phyloP scores from a whole-genome alignment of 1,284 basidiomycete species.

The Irpex sp. region DNA sequence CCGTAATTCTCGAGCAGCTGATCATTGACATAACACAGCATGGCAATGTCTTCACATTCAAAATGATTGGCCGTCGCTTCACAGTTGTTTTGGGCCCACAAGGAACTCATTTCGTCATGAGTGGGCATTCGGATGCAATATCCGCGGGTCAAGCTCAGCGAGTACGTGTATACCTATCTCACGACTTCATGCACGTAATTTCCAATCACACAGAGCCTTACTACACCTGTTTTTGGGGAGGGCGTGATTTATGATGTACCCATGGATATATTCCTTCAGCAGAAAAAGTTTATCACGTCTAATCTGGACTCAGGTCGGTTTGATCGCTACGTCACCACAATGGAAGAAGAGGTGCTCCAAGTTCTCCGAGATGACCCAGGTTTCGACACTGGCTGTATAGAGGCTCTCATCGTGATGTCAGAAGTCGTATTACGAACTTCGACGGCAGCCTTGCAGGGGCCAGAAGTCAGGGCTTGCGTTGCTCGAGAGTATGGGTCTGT shows the following conservation, averaged over 20 bases:
- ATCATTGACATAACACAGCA: not conserved
- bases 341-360: not conserved
- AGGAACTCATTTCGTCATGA: not conserved
- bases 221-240: not conserved
- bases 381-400: not conserved
- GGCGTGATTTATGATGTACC: not conserved
- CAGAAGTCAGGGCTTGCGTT: not conserved
- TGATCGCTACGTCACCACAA: not conserved
- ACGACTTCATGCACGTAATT: no score
- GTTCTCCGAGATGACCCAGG: not conserved
- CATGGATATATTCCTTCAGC: not conserved
- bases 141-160: not conserved
- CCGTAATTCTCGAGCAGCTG: no score
- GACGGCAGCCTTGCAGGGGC: not conserved
- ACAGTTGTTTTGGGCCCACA: not conserved
- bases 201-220: not conserved
- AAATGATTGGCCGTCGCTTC: not conserved
- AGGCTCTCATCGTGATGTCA: not conserved
- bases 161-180: not conserved
- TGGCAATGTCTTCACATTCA: not conserved
- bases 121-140: not conserved
- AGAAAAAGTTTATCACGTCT: not conserved
- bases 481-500: not conserved
- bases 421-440: not conserved
- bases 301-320: not conserved